phyloP scores from a whole-genome alignment of 163 green algal genomes.

The Prototheca wickerhamii region DNA sequence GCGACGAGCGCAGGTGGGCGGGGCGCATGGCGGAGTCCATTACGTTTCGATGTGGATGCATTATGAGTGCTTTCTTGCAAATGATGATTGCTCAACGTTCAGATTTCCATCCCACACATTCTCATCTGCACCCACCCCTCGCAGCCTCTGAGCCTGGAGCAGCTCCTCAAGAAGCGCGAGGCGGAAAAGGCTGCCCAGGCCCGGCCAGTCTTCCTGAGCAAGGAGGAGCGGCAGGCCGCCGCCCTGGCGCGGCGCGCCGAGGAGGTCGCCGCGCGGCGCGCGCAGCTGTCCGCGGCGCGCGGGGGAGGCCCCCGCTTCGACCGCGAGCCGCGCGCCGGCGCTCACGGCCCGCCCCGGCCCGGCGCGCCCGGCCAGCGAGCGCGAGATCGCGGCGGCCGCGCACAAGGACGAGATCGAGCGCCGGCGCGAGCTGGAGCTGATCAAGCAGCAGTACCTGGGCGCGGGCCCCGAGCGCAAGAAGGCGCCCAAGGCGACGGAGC shows the following conservation, averaged over 20 bases:
- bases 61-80: no score
- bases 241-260: conserved; percentile 53
- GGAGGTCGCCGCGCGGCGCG: not conserved
- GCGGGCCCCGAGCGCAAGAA: conserved; percentile 52
- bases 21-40: no score
- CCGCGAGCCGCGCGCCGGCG: conserved; percentile 7
- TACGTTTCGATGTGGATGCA: no score
- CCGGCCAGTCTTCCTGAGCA: conserved; percentile 86
- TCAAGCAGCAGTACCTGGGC: conserved; percentile 87
- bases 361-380: not conserved
- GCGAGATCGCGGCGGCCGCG: not conserved
- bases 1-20: no score
- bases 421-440: conserved; percentile 66
- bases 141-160: conserved; percentile 84
- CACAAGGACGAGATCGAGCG: conserved; percentile 35
- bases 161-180: conserved; percentile 77
- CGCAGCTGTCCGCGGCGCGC: conserved; percentile 4
- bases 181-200: conserved; percentile 58
- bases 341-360: not conserved
- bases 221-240: conserved; percentile 72
- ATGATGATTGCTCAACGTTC: no score
- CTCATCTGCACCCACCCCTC: no score
- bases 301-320: conserved; percentile 8
- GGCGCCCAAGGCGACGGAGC: conserved; percentile 45
- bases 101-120: no score